Evolutionary conservation across 768 basidiomycete genomes (phyloP).

Genomic region (Mycena latifolia): DNA sequence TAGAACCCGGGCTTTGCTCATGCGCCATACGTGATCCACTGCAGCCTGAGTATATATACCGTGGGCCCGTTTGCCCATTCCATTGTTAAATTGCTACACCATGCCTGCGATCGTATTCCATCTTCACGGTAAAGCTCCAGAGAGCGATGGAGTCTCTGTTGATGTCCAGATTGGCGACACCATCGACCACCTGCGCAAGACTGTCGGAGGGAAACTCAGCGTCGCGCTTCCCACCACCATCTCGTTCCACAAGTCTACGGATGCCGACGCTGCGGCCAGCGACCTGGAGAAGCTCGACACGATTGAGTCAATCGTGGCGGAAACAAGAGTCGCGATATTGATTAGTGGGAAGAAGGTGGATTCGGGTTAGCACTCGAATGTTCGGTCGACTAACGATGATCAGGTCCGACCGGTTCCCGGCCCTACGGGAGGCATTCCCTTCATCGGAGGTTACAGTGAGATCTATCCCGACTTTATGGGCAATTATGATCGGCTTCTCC

Average conservation of each 20-base stretch:
- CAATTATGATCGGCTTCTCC: constrained; percentile 32
- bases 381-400: too few relatives aligned
- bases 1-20: too few relatives aligned
- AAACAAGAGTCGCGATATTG: constrained; percentile 18
- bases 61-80: background rate
- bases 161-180: background rate
- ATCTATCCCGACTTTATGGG: constrained; percentile 34
- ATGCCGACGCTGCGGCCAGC: background rate
- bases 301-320: constrained; percentile 3
- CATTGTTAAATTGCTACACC: too few relatives aligned
- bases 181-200: constrained; percentile 19
- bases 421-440: constrained; percentile 29
- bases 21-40: too few relatives aligned
- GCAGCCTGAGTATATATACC: background rate
- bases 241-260: constrained; percentile 26
- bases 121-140: constrained; percentile 24
- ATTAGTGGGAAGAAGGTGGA: constrained; percentile 33
- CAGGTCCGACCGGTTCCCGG: constrained; percentile 31
- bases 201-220: constrained; percentile 20
- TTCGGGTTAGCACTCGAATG: too few relatives aligned
- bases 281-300: background rate
- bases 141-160: constrained; percentile 16
- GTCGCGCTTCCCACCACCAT: constrained; percentile 13
- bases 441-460: constrained; percentile 34
- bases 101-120: constrained; percentile 26